Evolutionary conservation across 1,284 basidiomycete species (phyloP), one percentile per base, ranked within the genome.

Genomic region (Cryptococcus jaspeensis): DNA sequence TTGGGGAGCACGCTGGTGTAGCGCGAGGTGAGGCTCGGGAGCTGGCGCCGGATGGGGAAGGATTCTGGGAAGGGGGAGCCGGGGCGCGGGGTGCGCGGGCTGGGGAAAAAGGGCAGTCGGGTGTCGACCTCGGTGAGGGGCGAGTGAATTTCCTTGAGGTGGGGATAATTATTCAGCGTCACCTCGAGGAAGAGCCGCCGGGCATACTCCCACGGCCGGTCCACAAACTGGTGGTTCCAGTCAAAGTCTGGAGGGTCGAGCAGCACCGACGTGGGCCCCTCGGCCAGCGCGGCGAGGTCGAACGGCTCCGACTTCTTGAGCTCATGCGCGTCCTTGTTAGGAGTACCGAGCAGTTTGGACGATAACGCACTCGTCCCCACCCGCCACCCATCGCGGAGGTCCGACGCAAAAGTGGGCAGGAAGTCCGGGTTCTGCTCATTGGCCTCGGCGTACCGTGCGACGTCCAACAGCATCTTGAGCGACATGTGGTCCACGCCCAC

Each of bases 1-100:
- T 78, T 79, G 0, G 85, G 85, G 18, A 81, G 60, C 42, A 88
- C 75, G 25, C 81, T 74, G 0, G 77, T 80, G 57, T 73, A 76
- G 25, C 42, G 50, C 1, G 68, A 64, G 0, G 49, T 44, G 20
- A 50, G 36, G 12, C 32, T 39, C 3, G 67, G 70, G 12, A 63
- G 43, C 6, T 35, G 35, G 25, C 16, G 39, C n/a, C 8, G 41
- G 16, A 23, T 46, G 6, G 13, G 8, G 8, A 16, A 16, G 16
- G 16, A 13, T 6, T 32, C 9, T 13, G 13, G 25, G 9, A 18
- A 9, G 12, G 18, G 18, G 13, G 48, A 39, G 22, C 12, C 35
- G 32, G 23, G 25, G 7, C n/a, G 35, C n/a, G 36, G 35, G 20
- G 20, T 20, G 20, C 15, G 48, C n/a, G 18, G 2, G 25, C 16